Conservation (phyloP, 106 monocot genomes). For the Narthecium ossifragum region DNA sequence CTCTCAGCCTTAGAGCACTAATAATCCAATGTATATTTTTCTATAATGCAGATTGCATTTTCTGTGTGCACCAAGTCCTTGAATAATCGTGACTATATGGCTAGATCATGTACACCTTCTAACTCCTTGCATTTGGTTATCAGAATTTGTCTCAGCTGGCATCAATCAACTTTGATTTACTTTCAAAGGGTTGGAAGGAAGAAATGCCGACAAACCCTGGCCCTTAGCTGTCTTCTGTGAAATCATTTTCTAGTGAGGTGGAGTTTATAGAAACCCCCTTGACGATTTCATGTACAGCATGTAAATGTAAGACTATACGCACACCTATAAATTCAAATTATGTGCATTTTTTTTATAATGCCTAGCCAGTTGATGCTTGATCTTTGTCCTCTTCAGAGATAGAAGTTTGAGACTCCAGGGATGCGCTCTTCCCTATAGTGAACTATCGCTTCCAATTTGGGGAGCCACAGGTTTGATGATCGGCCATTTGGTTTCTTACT, state of each 20-base stretch:
- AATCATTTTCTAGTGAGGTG: constrained; percentile 2
- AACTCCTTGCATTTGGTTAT: constrained; percentile 3
- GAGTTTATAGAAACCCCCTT: background rate
- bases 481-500: background rate
- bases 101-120: background rate
- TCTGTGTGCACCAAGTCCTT: no score
- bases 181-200: constrained; percentile 81
- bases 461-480: constrained; percentile 2
- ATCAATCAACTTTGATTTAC: constrained; percentile 93
- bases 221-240: constrained; percentile 11
- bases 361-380: background rate
- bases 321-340: background rate
- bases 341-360: background rate
- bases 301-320: constrained; percentile 26
- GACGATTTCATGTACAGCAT: constrained; percentile 27
- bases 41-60: no score
- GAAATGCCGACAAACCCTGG: constrained; percentile 40
- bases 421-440: background rate
- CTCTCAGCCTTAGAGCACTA: background rate
- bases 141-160: constrained; percentile 96
- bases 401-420: constrained; percentile 7
- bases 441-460: background rate
- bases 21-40: no score
- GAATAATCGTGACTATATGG: background rate
- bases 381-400: background rate